Conservation (phyloP, 164 flowering plant genomes). For the Sedum album region DNA sequence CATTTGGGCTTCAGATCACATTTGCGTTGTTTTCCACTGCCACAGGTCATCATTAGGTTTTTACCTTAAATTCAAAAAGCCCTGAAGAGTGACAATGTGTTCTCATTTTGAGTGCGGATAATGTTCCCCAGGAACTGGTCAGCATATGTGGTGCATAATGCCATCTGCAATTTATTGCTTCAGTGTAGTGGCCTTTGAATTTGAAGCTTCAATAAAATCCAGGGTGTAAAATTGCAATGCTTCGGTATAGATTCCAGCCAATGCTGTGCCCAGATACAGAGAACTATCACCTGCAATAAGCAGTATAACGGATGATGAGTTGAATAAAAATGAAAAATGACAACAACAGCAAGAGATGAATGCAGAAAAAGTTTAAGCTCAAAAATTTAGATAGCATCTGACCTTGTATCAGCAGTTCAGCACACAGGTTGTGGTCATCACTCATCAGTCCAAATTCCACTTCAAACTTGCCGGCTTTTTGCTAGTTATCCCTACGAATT, state of each 20-base stretch:
- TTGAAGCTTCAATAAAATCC: not conserved
- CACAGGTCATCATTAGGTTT: too few species aligned
- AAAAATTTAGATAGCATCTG: not conserved
- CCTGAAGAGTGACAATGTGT: too few species aligned
- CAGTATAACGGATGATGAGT: not conserved
- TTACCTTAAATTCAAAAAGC: not conserved
- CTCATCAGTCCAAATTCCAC: constrained; percentile 7
- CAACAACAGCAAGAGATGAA: not conserved
- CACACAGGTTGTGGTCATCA: not conserved
- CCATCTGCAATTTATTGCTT: not conserved
- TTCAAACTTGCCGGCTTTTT: constrained; percentile 8
- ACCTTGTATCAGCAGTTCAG: not conserved
- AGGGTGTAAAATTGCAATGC: not conserved
- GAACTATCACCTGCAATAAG: not conserved
- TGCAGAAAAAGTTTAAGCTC: not conserved
- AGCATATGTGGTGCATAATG: not conserved
- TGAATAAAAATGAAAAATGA: not conserved
- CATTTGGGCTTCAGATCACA: not conserved
- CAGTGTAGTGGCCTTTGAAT: not conserved
- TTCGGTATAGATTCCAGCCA: not conserved
- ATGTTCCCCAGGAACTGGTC: not conserved
- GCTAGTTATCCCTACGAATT: constrained; percentile 12
- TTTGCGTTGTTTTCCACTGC: not conserved
- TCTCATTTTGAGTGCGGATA: too few species aligned
- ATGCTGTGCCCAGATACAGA: not conserved